Base-by-base conservation (phyloP, 2,329 filamentous ascomycete genomes). In the Cladophialophora exuberans region DNA sequence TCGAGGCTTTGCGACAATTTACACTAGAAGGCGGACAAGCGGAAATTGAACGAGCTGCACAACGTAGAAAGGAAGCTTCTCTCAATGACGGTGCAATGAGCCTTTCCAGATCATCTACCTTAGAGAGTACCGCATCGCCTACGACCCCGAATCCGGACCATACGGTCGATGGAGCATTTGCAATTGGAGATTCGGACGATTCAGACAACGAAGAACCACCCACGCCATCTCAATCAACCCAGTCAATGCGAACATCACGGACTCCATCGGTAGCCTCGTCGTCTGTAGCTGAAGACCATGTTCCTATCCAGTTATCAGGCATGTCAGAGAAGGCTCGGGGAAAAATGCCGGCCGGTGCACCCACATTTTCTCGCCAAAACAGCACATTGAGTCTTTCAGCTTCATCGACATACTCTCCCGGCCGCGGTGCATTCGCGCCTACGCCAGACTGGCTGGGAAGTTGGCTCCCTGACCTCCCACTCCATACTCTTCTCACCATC, bases 241-340 rank as follows among this genome's bases (percentile, higher is more conserved):
- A 58, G 72, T 85, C 64, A 79, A 82, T 59, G 30, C 56, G 53
- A 22, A 76, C 74, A 15, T 83, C 81, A 15, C 81, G 85, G 31
- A 83, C 87, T 18, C 86, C 88, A 3, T 93, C 89, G 0, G 77
- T 88, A 17, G 83, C 84, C 23, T 83, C 81, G 0, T 83, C 83
- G 0, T 82, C 81, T 0, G 82, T 83, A 0, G 74, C 82, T 1
- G 90, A 95, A 56, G 91, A 95, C 57, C 87, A 88, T 3, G 83
- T 96, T 7, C 91, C 90, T 11, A 80, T 85, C 17, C 92, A 97
- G 69, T 71, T 96, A 25, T 83, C 90, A 54, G 91, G 91, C 51
- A 96, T 97, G 89, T 97, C 93, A 17, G 94, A 97, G 72, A 99
- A 97, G 71, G 94, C 94, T 13, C 81, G 94, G 45, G 94, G 94